Evolutionary conservation across 495 filamentous ascomycete species (phyloP).

Genomic region (Penicillium riverlandense): DNA sequence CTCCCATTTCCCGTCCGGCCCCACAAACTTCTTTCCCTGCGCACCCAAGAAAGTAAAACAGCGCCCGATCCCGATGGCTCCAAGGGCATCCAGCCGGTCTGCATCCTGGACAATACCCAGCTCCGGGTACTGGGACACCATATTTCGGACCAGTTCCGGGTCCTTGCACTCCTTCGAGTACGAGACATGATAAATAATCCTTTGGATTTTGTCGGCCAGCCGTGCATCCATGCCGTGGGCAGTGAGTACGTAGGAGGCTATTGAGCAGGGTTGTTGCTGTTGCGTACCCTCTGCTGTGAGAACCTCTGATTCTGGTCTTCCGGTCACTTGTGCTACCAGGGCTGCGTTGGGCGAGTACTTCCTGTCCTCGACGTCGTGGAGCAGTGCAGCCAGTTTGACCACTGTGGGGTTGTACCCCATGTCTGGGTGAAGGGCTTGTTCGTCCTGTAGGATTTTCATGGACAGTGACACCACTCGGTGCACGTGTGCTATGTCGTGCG

Average conservation of each 20-base stretch:
- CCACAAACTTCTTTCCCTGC: slow-evolving; percentile 31
- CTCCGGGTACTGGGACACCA: slow-evolving; percentile 59
- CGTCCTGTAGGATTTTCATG: slow-evolving; percentile 46
- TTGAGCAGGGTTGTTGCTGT: slow-evolving; percentile 24
- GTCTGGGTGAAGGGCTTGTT: slow-evolving; percentile 25
- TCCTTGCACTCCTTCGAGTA: slow-evolving; percentile 67
- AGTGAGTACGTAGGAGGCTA: slow-evolving; percentile 53
- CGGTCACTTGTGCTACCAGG: too few relatives aligned
- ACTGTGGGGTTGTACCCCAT: slow-evolving; percentile 41
- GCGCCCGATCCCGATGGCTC: slow-evolving; percentile 73
- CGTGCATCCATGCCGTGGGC: slow-evolving; percentile 42
- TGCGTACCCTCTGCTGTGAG: not conserved
- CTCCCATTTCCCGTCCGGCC: slow-evolving; percentile 26
- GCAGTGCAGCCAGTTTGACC: slow-evolving; percentile 65
- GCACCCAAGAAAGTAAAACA: slow-evolving; percentile 72
- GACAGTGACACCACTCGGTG: slow-evolving; percentile 68
- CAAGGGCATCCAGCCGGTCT: slow-evolving; percentile 82
- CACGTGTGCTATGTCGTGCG: slow-evolving; percentile 82
- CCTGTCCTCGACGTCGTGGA: slow-evolving; percentile 83
- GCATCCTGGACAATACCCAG: slow-evolving; percentile 85
- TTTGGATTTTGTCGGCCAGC: slow-evolving; percentile 58
- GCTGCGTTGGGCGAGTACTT: slow-evolving; percentile 54
- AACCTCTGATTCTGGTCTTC: too few relatives aligned
- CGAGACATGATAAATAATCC: slow-evolving; percentile 64
- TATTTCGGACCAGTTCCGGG: slow-evolving; percentile 37